These are phyloP conservation scores for Nitzschia palea DNA, from an alignment of 108 stramenopile genomes.

Conservation along the genomic window DNA sequence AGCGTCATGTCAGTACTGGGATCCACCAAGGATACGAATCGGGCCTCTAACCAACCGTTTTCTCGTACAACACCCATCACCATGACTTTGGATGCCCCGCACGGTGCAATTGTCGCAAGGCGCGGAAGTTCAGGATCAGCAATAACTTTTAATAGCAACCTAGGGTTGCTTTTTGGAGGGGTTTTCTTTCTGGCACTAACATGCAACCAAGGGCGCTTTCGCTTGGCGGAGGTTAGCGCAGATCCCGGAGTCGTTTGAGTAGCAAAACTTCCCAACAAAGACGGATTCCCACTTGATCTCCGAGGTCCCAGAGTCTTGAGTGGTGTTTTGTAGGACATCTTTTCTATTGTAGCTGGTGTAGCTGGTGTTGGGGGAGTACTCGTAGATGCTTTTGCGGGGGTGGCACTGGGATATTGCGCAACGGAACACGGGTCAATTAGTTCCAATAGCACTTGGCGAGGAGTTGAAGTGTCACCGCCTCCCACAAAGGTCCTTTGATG, in stretches of 20 bases:
- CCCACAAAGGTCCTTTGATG: constrained; percentile 4
- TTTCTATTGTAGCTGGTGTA: background rate
- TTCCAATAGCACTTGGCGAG: constrained; percentile 4
- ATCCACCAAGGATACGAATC: constrained; percentile 9
- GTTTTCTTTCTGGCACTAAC: constrained; percentile 1
- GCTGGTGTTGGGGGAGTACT: background rate
- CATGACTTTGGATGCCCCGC: constrained; percentile 15
- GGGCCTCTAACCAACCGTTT: constrained; percentile 2
- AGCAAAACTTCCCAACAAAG: background rate
- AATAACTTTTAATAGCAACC: constrained; percentile 13
- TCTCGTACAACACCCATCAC: constrained; percentile 19
- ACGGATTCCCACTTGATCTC: background rate
- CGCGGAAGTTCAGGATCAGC: constrained; percentile 19
- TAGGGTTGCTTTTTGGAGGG: background rate
- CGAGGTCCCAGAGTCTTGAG: constrained; percentile 13
- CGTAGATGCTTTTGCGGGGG: background rate
- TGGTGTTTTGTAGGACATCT: constrained; percentile 7
- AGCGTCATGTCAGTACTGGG: constrained; percentile 13
- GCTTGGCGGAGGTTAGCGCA: background rate
- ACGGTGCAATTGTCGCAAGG: constrained; percentile 4
- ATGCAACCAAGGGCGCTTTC: constrained; percentile 4
- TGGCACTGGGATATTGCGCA: background rate
- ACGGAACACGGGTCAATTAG: background rate
- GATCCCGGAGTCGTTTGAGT: background rate
- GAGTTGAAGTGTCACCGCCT: background rate